Evolutionary conservation across 2,329 filamentous ascomycete species (phyloP).

Genomic region (Corinectria fuckeliana): DNA sequence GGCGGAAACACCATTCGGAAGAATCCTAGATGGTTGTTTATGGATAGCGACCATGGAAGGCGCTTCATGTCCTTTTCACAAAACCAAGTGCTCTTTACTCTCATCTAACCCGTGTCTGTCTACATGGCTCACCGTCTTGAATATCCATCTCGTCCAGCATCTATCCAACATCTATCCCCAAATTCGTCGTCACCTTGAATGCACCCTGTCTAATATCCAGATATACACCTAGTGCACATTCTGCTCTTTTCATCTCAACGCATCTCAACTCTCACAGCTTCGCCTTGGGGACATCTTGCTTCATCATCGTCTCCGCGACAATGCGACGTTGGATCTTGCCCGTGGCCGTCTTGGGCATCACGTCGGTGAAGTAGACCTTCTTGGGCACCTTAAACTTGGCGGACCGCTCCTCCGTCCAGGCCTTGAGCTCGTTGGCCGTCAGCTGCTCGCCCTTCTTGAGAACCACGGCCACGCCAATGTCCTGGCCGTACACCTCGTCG

Average conservation of each 20-base stretch:
- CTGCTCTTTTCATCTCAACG: neutral
- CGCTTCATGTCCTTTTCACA: neutral
- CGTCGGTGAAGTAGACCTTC: conserved; percentile 81
- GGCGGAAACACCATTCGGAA: neutral
- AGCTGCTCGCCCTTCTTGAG: conserved; percentile 68
- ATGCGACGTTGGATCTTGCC: conserved; percentile 87
- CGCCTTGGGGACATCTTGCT: conserved; percentile 63
- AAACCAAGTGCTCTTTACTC: neutral
- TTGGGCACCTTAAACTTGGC: conserved; percentile 88
- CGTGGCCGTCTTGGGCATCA: conserved; percentile 92
- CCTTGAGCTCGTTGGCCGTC: conserved; percentile 66
- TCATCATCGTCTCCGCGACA: conserved; percentile 85
- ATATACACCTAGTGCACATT: neutral
- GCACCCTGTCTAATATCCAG: neutral
- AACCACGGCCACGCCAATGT: conserved; percentile 79
- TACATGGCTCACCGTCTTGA: neutral
- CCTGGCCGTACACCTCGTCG: conserved; percentile 84
- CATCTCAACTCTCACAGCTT: conserved; percentile 55
- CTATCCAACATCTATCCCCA: neutral
- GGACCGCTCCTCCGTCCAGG: conserved; percentile 72
- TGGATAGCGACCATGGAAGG: conserved; percentile 5
- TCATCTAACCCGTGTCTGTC: neutral
- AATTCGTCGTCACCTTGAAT: too few species aligned
- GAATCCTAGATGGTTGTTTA: neutral
- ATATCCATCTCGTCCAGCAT: neutral